Base-by-base conservation (phyloP, 441 rosid species). In the Pelargonium myrrhifolium region DNA sequence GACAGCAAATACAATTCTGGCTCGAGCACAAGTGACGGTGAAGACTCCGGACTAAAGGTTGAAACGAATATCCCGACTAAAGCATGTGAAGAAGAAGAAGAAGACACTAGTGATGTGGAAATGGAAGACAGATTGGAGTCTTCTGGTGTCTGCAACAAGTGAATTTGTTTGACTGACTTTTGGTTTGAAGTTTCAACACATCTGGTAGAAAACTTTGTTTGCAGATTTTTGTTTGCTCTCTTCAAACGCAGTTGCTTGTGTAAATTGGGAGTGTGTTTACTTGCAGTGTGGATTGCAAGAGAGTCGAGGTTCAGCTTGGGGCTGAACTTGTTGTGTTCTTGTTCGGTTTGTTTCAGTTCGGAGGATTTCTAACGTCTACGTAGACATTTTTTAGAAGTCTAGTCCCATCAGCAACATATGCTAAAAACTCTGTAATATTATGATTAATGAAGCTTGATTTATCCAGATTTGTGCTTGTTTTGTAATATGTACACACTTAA, bases 271-370 rank as follows among this genome's bases (percentile, higher is more conserved):
- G 37, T 51, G 55, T 66, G 45, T 70, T 66, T 58, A 64, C 62
- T 70, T 64, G 70, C 65, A 61, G 53, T 14, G 62, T 14, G 62
- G 72, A 73, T 71, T 68, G 71, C 67, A 51, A 70, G 71, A 70
- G 15, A 11, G 73, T 69, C 56, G 67, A 65, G 73, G 85, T 86
- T 89, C 96, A 89, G 78, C 80, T 79, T 71, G 71, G 85, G 89
- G 91, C 88, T 86, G 96, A 89, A 87, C 82, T 82, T 11, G 51
- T 47, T 28, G 35, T 49, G 65, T 79, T 74, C 39, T 78, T 68
- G 73, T 62, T 75, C 72, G 67, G 72, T 70, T 39, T 80, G 77
- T 75, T 68, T 65, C 70, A 21, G 70, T 64, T 28, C 67, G 26
- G 64, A 43, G 74, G 68, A 69, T 66, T 63, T 77, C 68, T 78